Evolutionary conservation across 306 rosid species (phyloP).

Genomic region (Vigna reflexopilosa): DNA sequence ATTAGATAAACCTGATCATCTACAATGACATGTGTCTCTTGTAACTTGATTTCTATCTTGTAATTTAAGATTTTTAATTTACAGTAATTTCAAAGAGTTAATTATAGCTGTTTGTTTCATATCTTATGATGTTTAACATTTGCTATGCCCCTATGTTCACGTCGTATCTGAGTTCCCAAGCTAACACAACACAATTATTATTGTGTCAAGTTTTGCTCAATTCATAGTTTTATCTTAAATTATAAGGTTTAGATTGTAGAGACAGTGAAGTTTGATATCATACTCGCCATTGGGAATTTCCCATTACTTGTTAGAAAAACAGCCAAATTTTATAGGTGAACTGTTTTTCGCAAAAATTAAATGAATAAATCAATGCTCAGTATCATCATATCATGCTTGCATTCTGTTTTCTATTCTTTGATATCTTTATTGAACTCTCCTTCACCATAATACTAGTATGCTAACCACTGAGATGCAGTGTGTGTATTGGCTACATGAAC

Average conservation of each 20-base stretch:
- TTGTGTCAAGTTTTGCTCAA: neutral
- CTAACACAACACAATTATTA: neutral
- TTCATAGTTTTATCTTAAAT: constrained; percentile 6
- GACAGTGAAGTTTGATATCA: neutral
- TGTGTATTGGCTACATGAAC: neutral
- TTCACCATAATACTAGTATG: neutral
- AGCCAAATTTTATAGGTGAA: neutral
- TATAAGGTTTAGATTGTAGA: neutral
- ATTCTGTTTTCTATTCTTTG: neutral
- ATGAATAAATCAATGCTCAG: neutral
- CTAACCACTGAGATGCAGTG: neutral
- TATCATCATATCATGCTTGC: neutral
- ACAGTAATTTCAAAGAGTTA: neutral
- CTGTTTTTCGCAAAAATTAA: neutral
- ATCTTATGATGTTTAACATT: neutral
- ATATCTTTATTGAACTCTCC: neutral
- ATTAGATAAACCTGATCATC: neutral
- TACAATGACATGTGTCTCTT: neutral
- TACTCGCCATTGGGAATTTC: neutral
- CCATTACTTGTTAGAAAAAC: constrained; percentile 9
- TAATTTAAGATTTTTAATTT: neutral
- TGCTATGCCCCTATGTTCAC: neutral
- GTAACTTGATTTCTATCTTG: neutral
- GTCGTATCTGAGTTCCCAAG: neutral
- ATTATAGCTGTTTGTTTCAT: neutral